These are phyloP conservation scores for Saccharomycopsis hybrid DNA, from an alignment of 1,139 yeast genomes.

Conservation along the genomic window DNA sequence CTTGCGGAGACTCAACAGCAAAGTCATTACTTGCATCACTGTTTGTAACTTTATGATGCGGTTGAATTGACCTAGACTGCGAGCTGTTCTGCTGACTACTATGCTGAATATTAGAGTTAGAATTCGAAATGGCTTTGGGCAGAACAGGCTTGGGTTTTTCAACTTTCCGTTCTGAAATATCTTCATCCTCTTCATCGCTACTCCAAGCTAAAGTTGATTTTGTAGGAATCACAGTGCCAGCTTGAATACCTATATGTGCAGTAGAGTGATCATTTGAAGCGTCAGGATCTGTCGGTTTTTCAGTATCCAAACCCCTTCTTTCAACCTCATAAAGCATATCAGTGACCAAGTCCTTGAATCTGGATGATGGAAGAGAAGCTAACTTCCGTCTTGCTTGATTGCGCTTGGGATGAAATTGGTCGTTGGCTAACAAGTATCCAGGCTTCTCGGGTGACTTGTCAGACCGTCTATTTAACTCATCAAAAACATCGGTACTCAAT, in stretches of 20 bases:
- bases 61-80: background rate
- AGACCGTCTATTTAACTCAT: conserved; percentile 70
- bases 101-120: background rate
- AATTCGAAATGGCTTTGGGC: background rate
- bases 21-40: background rate
- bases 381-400: conserved; percentile 94
- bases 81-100: background rate
- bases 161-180: background rate
- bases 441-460: conserved; percentile 32
- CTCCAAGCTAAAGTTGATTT: conserved; percentile 80
- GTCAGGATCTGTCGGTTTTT: conserved; percentile 66
- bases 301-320: conserved; percentile 86
- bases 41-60: background rate
- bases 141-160: background rate
- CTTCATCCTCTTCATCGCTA: conserved; percentile 61
- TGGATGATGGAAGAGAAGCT: conserved; percentile 70
- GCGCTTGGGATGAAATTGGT: conserved; percentile 84
- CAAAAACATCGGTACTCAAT: conserved; percentile 87
- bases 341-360: conserved; percentile 85
- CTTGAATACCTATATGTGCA: conserved; percentile 38
- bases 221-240: conserved; percentile 66
- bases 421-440: conserved; percentile 59
- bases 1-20: background rate
- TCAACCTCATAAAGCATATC: conserved; percentile 87
- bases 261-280: conserved; percentile 24